Percentiles rank a stretch among this genome's conserved stretches.
Evolutionary conservation across 1,284 basidiomycete species (phyloP).

Genomic region (Cutaneotrichosporon sp.): DNA sequence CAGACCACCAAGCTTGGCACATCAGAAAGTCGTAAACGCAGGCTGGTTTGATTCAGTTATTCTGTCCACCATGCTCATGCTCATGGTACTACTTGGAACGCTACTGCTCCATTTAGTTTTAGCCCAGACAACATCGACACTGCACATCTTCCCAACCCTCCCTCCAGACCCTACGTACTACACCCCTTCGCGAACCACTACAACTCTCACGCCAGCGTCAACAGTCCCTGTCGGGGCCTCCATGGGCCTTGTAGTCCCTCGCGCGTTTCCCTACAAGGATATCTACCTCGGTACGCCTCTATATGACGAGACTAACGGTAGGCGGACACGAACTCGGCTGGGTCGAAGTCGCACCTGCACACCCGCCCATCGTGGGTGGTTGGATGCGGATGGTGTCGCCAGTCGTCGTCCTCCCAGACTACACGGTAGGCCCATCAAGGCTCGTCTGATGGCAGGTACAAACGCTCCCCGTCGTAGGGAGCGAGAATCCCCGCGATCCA

Average conservation of each 20-base stretch:
- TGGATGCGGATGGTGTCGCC: conserved; percentile 48
- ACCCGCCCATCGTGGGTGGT: conserved; percentile 41
- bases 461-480: conserved; percentile 36
- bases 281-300: conserved; percentile 40
- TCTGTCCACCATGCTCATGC: too few relatives aligned
- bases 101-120: background rate
- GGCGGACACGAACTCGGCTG: conserved; percentile 47
- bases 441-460: conserved; percentile 30
- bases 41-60: background rate
- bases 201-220: conserved; percentile 12
- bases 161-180: background rate
- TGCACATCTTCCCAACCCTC: background rate
- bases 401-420: conserved; percentile 42
- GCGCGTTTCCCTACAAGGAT: conserved; percentile 32
- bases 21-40: background rate
- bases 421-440: conserved; percentile 27
- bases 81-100: too few relatives aligned
- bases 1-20: background rate
- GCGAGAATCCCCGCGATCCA: conserved; percentile 25
- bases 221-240: conserved; percentile 36
- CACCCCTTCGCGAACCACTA: background rate
- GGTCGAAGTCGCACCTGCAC: conserved; percentile 39
- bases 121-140: background rate
- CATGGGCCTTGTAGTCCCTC: conserved; percentile 52
- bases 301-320: background rate